These are phyloP conservation scores for Lipomyces spencermartinsiae DNA, from an alignment of 805 yeast genomes.

Conservation along the genomic window DNA sequence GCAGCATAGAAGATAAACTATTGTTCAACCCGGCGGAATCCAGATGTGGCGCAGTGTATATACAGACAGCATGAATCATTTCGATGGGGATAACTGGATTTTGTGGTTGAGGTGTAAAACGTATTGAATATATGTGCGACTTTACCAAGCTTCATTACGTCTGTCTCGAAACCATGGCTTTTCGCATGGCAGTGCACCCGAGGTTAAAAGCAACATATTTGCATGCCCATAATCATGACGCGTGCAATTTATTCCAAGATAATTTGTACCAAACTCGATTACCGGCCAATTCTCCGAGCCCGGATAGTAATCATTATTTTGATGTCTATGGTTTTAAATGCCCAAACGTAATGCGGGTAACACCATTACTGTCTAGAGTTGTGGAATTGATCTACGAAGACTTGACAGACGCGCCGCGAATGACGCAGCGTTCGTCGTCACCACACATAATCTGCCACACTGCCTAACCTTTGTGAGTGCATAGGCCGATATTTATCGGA, in stretches of 20 bases:
- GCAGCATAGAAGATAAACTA: neutral
- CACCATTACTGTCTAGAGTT: neutral
- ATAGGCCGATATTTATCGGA: neutral
- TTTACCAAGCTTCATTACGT: neutral
- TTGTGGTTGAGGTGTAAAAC: neutral
- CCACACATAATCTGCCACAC: neutral
- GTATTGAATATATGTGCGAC: conserved; percentile 1
- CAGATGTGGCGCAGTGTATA: conserved; percentile 1
- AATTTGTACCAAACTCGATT: neutral
- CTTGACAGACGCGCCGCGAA: neutral
- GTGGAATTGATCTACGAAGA: neutral
- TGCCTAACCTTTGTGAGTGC: neutral
- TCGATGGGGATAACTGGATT: neutral
- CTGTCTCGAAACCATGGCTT: neutral
- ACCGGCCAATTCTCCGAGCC: neutral
- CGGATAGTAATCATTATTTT: no score
- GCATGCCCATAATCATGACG: neutral
- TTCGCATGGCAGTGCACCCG: neutral
- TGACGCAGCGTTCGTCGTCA: neutral
- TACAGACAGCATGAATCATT: neutral
- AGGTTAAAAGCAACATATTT: neutral
- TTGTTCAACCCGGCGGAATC: neutral
- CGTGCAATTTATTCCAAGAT: neutral
- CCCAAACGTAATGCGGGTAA: neutral
- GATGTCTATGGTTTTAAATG: neutral